phyloP scores from a whole-genome alignment of 441 rosid species.

The Aleurites moluccanus region DNA sequence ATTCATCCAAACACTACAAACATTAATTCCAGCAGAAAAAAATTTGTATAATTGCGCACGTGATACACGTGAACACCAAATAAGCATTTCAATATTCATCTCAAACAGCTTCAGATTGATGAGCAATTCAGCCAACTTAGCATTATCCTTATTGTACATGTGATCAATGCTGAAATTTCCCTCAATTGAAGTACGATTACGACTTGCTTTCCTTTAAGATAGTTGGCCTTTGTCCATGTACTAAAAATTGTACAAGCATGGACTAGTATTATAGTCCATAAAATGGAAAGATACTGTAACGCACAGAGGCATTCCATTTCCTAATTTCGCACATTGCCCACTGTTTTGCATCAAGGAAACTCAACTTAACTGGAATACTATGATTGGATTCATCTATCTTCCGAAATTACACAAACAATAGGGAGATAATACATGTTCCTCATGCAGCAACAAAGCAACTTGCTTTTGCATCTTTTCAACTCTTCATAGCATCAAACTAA shows the following conservation, averaged over 20 bases:
- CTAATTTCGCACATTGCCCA: background rate
- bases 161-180: background rate
- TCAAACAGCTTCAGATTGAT: background rate
- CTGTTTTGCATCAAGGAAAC: background rate
- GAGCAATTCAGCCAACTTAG: conserved; percentile 1
- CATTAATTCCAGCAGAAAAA: background rate
- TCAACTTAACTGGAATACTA: background rate
- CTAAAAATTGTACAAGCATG: background rate
- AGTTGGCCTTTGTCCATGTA: background rate
- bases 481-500: conserved; percentile 2
- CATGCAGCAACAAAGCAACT: background rate
- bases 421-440: background rate
- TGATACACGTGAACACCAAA: background rate
- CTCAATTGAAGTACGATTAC: background rate
- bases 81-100: background rate
- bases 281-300: background rate
- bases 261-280: background rate
- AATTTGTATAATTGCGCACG: background rate
- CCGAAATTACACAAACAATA: background rate
- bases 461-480: background rate
- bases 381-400: background rate
- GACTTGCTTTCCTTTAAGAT: background rate
- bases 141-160: background rate
- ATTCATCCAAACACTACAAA: background rate
- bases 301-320: background rate